These are phyloP conservation scores for Aspergillus texensis DNA, from an alignment of 2,329 filamentous ascomycete genomes.

Conservation along the genomic window DNA sequence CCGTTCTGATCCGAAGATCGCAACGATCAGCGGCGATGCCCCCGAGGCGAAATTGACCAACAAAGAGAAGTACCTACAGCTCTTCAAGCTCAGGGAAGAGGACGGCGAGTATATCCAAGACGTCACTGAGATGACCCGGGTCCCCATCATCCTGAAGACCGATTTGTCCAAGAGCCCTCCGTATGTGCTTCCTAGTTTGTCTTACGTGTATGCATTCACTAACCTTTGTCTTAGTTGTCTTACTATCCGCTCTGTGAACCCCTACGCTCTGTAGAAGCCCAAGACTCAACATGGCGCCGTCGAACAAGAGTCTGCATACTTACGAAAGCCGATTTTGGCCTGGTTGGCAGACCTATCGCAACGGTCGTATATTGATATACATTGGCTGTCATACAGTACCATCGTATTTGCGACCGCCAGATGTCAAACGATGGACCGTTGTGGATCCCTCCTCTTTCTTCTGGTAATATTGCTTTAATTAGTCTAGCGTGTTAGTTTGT, in stretches of 20 bases:
- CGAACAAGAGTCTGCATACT: conserved; percentile 29
- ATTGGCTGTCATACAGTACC: conserved; percentile 14
- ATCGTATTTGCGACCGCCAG: conserved; percentile 15
- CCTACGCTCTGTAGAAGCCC: conserved; percentile 49
- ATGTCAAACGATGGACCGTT: conserved; percentile 4
- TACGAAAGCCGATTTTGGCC: conserved; percentile 23
- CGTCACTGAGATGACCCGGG: conserved; percentile 94
- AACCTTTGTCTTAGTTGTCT: conserved; percentile 43
- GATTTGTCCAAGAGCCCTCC: conserved; percentile 98
- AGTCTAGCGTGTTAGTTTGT: conserved; percentile 25
- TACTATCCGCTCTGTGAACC: conserved; percentile 55
- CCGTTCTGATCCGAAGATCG: conserved; percentile 90
- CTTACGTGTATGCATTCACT: conserved; percentile 19
- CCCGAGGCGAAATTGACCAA: conserved; percentile 80
- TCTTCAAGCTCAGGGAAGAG: conserved; percentile 89
- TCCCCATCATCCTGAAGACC: conserved; percentile 98
- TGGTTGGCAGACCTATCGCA: conserved; percentile 12
- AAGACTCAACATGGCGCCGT: conserved; percentile 19
- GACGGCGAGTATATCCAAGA: conserved; percentile 97
- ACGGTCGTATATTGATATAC: conserved; percentile 16
- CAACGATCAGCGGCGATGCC: conserved; percentile 65
- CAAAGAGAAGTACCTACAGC: conserved; percentile 93
- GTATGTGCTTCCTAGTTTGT: conserved; percentile 65
- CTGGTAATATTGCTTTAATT: conserved; percentile 25
- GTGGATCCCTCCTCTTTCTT: conserved; percentile 11